Conservation (phyloP, 1,139 yeast genomes). For the Scheffersomyces insectosa region DNA sequence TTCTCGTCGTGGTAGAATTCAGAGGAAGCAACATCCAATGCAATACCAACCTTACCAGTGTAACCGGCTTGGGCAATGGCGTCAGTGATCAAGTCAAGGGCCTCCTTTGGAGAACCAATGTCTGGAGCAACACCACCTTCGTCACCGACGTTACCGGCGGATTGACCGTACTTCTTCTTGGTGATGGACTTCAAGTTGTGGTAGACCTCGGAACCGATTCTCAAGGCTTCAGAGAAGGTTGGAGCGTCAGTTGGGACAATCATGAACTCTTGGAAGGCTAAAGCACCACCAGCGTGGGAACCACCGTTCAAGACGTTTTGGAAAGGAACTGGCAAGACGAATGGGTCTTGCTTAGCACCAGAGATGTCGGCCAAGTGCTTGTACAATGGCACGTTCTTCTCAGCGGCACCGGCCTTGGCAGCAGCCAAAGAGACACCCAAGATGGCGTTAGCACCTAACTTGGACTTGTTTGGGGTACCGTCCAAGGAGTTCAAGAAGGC, state of each 20-base stretch:
- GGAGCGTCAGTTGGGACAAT: conserved; percentile 90
- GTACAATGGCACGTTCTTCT: conserved; percentile 83
- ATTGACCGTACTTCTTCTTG: conserved; percentile 90
- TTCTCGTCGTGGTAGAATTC: conserved; percentile 95
- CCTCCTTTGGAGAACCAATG: conserved; percentile 89
- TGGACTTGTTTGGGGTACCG: conserved; percentile 92
- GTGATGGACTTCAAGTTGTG: conserved; percentile 88
- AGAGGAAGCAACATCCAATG: conserved; percentile 93
- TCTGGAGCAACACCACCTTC: conserved; percentile 99
- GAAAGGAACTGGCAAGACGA: conserved; percentile 92
- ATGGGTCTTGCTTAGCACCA: conserved; percentile 55
- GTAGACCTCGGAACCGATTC: conserved; percentile 96
- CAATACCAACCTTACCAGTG: conserved; percentile 86
- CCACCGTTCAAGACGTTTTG: conserved; percentile 98
- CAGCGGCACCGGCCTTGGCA: conserved; percentile 95
- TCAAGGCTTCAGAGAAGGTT: conserved; percentile 87
- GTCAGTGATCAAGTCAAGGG: conserved; percentile 83
- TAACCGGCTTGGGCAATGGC: conserved; percentile 92
- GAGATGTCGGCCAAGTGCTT: conserved; percentile 77
- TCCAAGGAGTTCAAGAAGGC: conserved; percentile 75
- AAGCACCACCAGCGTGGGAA: conserved; percentile 98
- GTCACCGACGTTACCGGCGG: conserved; percentile 99
- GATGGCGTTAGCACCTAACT: conserved; percentile 94
- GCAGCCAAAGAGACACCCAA: conserved; percentile 92
- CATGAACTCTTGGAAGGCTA: conserved; percentile 99